These are phyloP conservation scores for Plasmodium coatneyi DNA, from an alignment of 169 alveolate species.

Conservation along the genomic window DNA sequence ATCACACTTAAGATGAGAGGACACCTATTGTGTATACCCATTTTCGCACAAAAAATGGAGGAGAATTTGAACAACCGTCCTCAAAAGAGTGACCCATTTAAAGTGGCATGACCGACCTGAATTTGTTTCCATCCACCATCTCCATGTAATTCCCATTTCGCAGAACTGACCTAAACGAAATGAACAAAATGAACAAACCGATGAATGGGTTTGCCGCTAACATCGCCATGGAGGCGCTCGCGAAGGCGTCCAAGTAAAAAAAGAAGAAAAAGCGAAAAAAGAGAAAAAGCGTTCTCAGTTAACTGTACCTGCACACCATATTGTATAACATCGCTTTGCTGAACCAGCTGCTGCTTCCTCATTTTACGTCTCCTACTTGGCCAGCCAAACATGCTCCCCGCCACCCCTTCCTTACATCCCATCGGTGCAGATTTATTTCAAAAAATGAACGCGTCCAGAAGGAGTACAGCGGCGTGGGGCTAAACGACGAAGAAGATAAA, in stretches of 20 bases:
- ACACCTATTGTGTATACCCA: neutral
- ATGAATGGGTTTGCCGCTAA: conserved; percentile 2
- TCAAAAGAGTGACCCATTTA: neutral
- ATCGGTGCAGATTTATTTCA: conserved; percentile 40
- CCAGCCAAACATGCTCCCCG: neutral
- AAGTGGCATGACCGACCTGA: neutral
- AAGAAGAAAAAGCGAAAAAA: neutral
- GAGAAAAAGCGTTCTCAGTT: neutral
- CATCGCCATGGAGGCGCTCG: conserved; percentile 37
- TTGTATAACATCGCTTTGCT: neutral
- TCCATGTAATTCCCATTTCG: neutral
- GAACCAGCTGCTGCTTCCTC: neutral
- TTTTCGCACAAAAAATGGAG: neutral
- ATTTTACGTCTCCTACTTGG: neutral
- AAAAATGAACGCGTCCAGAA: conserved; percentile 49
- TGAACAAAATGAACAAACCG: neutral
- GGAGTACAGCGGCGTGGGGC: conserved; percentile 44
- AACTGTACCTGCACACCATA: neutral
- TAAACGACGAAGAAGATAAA: neutral
- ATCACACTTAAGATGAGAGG: neutral
- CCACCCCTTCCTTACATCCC: neutral
- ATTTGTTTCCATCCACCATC: neutral
- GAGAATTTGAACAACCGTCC: neutral
- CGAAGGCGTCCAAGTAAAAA: conserved; percentile 49
- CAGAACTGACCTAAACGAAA: neutral